Evolutionary conservation across 257 asterid genomes (phyloP), one percentile per base, ranked within the genome.

Genomic region (Penstemon newberryi): DNA sequence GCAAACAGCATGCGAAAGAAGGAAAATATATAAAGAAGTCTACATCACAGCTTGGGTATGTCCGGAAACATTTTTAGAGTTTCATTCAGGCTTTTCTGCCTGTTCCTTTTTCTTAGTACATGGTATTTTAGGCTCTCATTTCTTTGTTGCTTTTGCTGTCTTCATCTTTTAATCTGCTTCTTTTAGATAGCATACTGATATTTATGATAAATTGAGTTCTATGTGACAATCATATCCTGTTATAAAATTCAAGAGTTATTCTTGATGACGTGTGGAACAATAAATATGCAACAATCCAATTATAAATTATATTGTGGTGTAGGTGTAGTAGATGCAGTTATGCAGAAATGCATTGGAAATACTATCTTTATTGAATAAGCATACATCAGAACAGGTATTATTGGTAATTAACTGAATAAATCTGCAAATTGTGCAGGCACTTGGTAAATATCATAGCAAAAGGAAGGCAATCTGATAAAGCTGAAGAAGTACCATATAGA

Each of bases 11-110:
- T 63, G 74, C 85, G 70, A 91, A 86, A 71, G 97, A 94, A 82
- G 92, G 85, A 57, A 91, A 91, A 66, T 89, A 83, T 67, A 86
- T 94, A 66, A 91, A 84, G 90, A 94, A 91, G 86, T 86, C 99
- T 63, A 84, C 84, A 54, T 89, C 97, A 60, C 87, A 83, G 66
- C 95, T 94, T 13, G 99, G 99, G 99, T 94, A 87, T 69, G 96
- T 62, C 61, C 9, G 45, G 52, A 36, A 42, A 66, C 56, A 58
- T 66, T 59, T 12, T 55, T 40, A 56, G 40, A 60, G 47, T 60
- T 18, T 62, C 18, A 58, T 74, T 69, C 18, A 11, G 33, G 33
- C 33, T 25, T 25, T 25, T 25, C 33, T 25, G 33, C 33, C 33
- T 25, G 33, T 25, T 25, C 33, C 33, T 25, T 25, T 25, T 25